Conservation (phyloP, 371 early-diverging fungal genomes). For the Apophysomyces sp. region DNA sequence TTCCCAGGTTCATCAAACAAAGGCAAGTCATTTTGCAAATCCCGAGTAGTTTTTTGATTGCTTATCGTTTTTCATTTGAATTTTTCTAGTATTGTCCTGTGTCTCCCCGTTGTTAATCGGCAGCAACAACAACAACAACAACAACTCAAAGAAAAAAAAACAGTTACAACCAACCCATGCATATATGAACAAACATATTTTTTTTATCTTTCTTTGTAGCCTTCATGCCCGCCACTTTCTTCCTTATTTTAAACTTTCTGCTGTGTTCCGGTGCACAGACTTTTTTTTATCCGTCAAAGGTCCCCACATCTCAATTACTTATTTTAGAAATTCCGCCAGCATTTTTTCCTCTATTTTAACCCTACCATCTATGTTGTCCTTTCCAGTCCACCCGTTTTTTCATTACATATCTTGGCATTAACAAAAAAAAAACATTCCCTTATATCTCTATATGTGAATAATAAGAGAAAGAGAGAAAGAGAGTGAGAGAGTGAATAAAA, state of each 20-base stretch:
- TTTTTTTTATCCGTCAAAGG: slow-evolving; percentile 3
- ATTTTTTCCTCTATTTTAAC: background rate
- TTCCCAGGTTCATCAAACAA: background rate
- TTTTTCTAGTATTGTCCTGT: background rate
- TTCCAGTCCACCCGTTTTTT: too few species aligned
- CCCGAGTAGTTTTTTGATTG: too few species aligned
- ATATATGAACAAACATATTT: background rate
- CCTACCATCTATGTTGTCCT: background rate
- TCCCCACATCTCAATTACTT: slow-evolving; percentile 2
- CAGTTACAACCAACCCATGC: background rate
- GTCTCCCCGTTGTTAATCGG: background rate
- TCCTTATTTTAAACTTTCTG: slow-evolving; percentile 3
- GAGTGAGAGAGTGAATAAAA: slow-evolving; percentile 2
- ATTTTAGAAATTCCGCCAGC: background rate
- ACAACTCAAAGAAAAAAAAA: too few species aligned
- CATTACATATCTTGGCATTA: too few species aligned
- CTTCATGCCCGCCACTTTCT: slow-evolving; percentile 1
- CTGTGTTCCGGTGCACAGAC: slow-evolving; percentile 4
- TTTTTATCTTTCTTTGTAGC: background rate
- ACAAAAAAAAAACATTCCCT: too few species aligned
- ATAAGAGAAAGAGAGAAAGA: background rate
- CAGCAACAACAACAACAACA: too few species aligned
- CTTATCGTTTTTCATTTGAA: background rate
- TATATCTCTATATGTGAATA: background rate
- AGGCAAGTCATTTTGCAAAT: background rate